Conservation (phyloP, 305 asterid species). For the Fraxinus baroniana region DNA sequence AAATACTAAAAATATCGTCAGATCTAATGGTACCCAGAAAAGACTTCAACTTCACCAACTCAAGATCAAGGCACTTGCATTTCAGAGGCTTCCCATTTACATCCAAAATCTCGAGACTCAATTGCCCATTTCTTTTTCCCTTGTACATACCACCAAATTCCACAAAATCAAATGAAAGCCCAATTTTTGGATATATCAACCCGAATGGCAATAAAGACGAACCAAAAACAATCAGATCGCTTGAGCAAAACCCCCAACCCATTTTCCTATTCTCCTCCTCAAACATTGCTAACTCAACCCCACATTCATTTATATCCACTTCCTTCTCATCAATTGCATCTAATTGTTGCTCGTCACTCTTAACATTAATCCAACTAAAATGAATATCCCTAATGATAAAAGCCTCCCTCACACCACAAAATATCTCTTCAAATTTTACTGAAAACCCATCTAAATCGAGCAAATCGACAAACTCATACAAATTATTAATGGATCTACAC, state of each 20-base stretch:
- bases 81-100: slow-evolving; percentile 67
- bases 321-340: slow-evolving; percentile 26
- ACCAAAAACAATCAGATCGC: slow-evolving; percentile 61
- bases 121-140: slow-evolving; percentile 39
- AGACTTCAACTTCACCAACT: slow-evolving; percentile 48
- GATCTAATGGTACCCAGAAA: slow-evolving; percentile 30
- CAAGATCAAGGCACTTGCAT: slow-evolving; percentile 73
- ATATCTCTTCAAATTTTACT: slow-evolving; percentile 38
- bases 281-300: slow-evolving; percentile 20
- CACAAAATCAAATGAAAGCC: slow-evolving; percentile 39
- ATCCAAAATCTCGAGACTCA: slow-evolving; percentile 68
- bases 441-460: slow-evolving; percentile 29
- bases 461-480: slow-evolving; percentile 36
- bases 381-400: slow-evolving; percentile 60
- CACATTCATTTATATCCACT: slow-evolving; percentile 16
- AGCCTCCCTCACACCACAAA: slow-evolving; percentile 48
- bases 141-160: slow-evolving; percentile 32
- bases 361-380: slow-evolving; percentile 76
- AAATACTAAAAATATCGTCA: slow-evolving; percentile 28
- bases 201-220: slow-evolving; percentile 78
- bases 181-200: slow-evolving; percentile 72
- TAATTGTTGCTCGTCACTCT: slow-evolving; percentile 26
- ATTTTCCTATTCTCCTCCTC: slow-evolving; percentile 46
- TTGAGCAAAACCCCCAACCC: slow-evolving; percentile 86
- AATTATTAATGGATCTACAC: slow-evolving; percentile 34